phyloP scores from a whole-genome alignment of 225 moss, liverwort and hornwort species.

The Pseudoscleropodium purum region DNA sequence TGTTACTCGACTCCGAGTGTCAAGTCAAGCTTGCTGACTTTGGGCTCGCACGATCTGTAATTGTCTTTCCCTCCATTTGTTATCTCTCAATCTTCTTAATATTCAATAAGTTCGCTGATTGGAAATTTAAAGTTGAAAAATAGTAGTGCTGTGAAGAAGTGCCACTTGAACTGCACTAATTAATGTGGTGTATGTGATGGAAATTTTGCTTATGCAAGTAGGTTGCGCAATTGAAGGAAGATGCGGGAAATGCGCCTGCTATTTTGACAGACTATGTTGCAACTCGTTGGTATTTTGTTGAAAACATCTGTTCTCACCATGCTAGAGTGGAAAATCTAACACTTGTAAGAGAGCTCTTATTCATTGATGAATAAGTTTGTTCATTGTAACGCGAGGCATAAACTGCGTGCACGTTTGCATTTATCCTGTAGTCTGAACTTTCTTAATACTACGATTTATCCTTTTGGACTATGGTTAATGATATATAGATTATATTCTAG shows the following conservation, averaged over 20 bases:
- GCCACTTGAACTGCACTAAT: not conserved
- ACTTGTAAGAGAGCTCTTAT: not conserved
- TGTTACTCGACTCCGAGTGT: slow-evolving; percentile 89
- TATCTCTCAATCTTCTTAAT: not conserved
- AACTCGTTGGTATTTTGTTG: slow-evolving; percentile 68
- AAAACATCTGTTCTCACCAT: not conserved
- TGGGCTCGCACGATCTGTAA: slow-evolving; percentile 95
- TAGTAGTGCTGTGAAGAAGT: not conserved
- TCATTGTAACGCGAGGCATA: not conserved
- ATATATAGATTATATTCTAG: not conserved
- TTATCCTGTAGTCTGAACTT: not conserved
- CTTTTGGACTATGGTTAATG: not conserved
- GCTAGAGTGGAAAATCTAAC: not conserved
- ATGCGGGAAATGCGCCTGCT: slow-evolving; percentile 61
- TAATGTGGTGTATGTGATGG: not conserved
- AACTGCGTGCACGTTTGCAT: not conserved
- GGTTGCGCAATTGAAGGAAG: slow-evolving; percentile 94
- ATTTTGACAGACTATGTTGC: slow-evolving; percentile 93
- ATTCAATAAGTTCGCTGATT: not conserved
- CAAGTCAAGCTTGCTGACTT: slow-evolving; percentile 95
- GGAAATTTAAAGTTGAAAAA: not conserved
- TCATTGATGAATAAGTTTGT: not conserved
- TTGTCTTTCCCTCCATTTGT: not conserved
- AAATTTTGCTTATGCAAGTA: not conserved
- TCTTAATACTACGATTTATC: not conserved